Conservation (phyloP, 352 stramenopile species). For the Phytophthora syringae region DNA sequence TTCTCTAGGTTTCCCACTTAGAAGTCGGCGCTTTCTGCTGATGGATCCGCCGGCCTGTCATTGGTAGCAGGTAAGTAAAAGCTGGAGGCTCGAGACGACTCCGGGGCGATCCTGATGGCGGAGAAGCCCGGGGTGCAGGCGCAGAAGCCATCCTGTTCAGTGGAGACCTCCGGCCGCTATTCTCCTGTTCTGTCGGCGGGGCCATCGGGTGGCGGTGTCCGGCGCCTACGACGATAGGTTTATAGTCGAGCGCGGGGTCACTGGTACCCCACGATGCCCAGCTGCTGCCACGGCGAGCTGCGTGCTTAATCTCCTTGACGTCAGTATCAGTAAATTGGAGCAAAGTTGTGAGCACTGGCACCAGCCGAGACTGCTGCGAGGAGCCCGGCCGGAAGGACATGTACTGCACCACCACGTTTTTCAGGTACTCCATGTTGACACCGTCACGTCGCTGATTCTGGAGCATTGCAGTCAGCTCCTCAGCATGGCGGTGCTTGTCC, state of each 20-base stretch:
- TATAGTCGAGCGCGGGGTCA: slow-evolving; percentile 54
- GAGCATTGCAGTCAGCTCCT: slow-evolving; percentile 78
- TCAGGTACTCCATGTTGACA: slow-evolving; percentile 92
- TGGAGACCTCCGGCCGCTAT: slow-evolving; percentile 21
- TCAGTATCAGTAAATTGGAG: slow-evolving; percentile 83
- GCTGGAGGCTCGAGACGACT: slow-evolving; percentile 54
- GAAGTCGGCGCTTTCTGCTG: slow-evolving; percentile 73
- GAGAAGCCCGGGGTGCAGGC: slow-evolving; percentile 20
- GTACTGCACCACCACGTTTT: slow-evolving; percentile 92
- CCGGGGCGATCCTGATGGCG: slow-evolving; percentile 13
- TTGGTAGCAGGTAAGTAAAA: slow-evolving; percentile 61
- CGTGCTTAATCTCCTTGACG: slow-evolving; percentile 80
- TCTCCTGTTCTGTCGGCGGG: slow-evolving; percentile 17
- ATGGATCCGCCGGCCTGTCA: slow-evolving; percentile 37
- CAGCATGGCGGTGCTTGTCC: slow-evolving; percentile 65
- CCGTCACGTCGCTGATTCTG: slow-evolving; percentile 84
- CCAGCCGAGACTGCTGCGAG: slow-evolving; percentile 74
- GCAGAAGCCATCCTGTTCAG: slow-evolving; percentile 24
- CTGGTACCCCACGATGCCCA: slow-evolving; percentile 77
- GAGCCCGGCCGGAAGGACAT: slow-evolving; percentile 89
- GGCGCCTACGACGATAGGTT: slow-evolving; percentile 57
- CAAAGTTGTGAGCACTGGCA: slow-evolving; percentile 87
- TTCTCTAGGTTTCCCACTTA: slow-evolving; percentile 35
- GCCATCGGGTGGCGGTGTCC: slow-evolving; percentile 39
- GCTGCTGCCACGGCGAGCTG: slow-evolving; percentile 60